Evolutionary conservation across 495 filamentous ascomycete species (phyloP).

Genomic region (Aspergillus coremiiformis): DNA sequence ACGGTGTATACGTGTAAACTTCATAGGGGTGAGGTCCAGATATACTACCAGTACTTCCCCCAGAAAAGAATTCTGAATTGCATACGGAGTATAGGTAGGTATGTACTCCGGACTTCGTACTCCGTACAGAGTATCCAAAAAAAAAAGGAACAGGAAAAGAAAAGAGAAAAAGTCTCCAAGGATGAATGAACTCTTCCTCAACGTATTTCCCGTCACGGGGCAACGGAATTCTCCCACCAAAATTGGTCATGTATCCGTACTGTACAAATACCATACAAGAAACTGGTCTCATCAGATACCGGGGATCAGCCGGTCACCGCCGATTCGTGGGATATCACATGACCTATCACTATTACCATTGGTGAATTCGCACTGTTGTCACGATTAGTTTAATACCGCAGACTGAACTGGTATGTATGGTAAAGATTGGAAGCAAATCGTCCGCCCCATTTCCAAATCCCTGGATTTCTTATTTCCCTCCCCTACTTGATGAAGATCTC

Average conservation of each 20-base stretch:
- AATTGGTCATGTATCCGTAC: constrained; percentile 1
- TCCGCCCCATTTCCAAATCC: constrained; percentile 5
- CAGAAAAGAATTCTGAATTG: neutral
- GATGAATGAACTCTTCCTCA: neutral
- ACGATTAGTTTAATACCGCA: constrained; percentile 7
- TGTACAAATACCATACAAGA: constrained; percentile 7
- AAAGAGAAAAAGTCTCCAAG: neutral
- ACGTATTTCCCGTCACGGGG: constrained; percentile 12
- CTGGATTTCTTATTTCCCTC: constrained; percentile 15
- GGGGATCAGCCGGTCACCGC: constrained; percentile 15
- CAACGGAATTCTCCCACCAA: constrained; percentile 1
- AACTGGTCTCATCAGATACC: constrained; percentile 11
- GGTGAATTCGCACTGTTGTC: neutral
- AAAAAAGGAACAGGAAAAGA: too few species aligned
- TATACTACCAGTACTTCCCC: neutral
- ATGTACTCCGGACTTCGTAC: neutral
- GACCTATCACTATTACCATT: neutral
- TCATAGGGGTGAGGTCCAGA: neutral
- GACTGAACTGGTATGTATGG: constrained; percentile 9
- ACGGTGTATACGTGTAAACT: too few species aligned
- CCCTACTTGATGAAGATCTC: constrained; percentile 10
- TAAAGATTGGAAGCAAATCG: constrained; percentile 2
- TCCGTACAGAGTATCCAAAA: neutral
- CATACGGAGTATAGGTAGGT: neutral
- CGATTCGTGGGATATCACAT: neutral